phyloP scores from a whole-genome alignment of 2,329 filamentous ascomycete genomes.

The Zymoseptoria passerinii region DNA sequence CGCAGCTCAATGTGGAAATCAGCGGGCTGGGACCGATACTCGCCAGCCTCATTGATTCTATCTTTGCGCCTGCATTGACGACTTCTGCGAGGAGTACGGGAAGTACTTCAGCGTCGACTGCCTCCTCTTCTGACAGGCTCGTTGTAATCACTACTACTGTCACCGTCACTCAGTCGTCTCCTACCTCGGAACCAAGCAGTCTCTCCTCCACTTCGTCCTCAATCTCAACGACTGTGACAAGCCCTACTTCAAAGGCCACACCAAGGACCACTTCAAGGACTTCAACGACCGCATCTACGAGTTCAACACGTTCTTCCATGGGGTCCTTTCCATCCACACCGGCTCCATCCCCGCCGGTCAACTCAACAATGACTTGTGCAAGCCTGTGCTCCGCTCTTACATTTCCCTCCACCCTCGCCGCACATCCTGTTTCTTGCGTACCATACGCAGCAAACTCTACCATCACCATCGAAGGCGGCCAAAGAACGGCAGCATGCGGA shows the following conservation, averaged over 20 bases:
- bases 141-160: not conserved
- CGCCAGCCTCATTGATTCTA: not conserved
- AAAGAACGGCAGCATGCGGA: constrained; percentile 19
- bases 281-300: not conserved
- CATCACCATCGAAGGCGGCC: constrained; percentile 21
- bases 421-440: constrained; percentile 17
- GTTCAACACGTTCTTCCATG: not conserved
- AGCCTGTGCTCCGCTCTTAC: constrained; percentile 18
- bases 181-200: not conserved
- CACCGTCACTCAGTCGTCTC: not conserved
- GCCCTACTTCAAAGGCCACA: not conserved
- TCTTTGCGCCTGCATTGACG: not conserved
- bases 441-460: constrained; percentile 18
- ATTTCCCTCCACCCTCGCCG: constrained; percentile 13
- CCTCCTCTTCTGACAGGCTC: not conserved
- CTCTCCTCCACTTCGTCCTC: not conserved
- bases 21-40: not conserved
- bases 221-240: not conserved
- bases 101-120: not conserved
- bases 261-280: constrained; percentile 3
- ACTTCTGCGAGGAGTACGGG: not conserved
- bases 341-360: constrained; percentile 5
- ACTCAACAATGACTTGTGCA: constrained; percentile 10
- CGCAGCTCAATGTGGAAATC: not conserved
- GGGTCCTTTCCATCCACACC: not conserved